phyloP scores from a whole-genome alignment of 208 protist genomes.

The Trypanosoma grayi region DNA sequence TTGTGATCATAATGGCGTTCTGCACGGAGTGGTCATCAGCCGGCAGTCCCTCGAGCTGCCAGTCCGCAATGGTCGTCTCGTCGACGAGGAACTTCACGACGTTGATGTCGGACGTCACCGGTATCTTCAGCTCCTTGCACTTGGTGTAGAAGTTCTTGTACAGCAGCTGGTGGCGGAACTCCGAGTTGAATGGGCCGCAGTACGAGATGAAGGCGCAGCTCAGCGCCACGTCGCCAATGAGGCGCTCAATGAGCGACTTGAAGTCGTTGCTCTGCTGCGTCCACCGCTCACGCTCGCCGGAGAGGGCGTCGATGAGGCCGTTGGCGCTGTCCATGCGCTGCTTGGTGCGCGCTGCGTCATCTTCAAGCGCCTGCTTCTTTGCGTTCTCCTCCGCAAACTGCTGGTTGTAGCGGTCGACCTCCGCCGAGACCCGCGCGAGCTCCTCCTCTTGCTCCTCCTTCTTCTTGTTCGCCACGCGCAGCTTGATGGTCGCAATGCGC shows the following conservation, averaged over 20 bases:
- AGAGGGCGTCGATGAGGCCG: constrained; percentile 96
- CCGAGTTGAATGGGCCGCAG: constrained; percentile 98
- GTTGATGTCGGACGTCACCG: constrained; percentile 92
- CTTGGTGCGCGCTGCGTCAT: constrained; percentile 95
- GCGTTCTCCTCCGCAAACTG: constrained; percentile 93
- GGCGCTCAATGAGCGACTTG: constrained; percentile 91
- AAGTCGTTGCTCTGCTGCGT: constrained; percentile 96
- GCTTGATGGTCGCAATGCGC: constrained; percentile 85
- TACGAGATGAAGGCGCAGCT: constrained; percentile 98
- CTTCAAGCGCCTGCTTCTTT: constrained; percentile 96
- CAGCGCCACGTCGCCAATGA: constrained; percentile 97
- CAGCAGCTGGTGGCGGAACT: constrained; percentile 94
- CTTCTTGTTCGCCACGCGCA: constrained; percentile 93
- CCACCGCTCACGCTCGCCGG: constrained; percentile 97
- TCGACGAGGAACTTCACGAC: constrained; percentile 96
- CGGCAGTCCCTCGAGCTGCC: constrained; percentile 98
- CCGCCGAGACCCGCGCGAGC: constrained; percentile 91
- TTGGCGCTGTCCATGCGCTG: constrained; percentile 97
- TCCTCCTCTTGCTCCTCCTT: constrained; percentile 95
- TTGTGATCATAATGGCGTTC: constrained; percentile 99
- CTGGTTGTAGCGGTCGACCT: constrained; percentile 93
- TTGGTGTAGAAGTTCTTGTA: constrained; percentile 92
- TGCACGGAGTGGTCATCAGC: constrained; percentile 98
- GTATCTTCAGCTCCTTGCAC: constrained; percentile 90
- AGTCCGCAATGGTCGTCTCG: constrained; percentile 96